Evolutionary conservation across 768 basidiomycete genomes (phyloP).

Genomic region (Podaxis rugospora): DNA sequence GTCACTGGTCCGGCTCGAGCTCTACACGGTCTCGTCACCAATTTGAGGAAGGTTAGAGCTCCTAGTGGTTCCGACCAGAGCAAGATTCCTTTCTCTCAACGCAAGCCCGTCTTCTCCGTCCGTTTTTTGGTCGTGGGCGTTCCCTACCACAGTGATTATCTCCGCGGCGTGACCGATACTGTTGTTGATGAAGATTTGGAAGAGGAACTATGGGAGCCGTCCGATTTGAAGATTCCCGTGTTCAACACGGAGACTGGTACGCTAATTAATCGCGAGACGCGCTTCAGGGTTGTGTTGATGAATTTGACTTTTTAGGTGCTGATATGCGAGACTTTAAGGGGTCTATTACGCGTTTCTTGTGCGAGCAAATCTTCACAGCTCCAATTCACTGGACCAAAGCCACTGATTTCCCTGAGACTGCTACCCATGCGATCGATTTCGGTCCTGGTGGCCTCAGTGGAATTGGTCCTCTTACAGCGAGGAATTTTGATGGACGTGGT

Average conservation of each 20-base stretch:
- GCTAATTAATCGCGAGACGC: slow-evolving; percentile 22
- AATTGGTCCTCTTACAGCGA: slow-evolving; percentile 85
- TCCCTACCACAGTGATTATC: slow-evolving; percentile 92
- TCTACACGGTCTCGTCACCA: slow-evolving; percentile 92
- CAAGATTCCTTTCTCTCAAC: slow-evolving; percentile 90
- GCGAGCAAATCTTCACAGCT: slow-evolving; percentile 88
- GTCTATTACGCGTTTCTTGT: slow-evolving; percentile 83
- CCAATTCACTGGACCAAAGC: slow-evolving; percentile 94
- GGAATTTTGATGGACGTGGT: slow-evolving; percentile 91
- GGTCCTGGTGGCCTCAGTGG: slow-evolving; percentile 94
- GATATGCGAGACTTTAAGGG: slow-evolving; percentile 70
- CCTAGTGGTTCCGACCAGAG: slow-evolving; percentile 86
- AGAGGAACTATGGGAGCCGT: slow-evolving; percentile 71
- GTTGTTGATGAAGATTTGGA: slow-evolving; percentile 71
- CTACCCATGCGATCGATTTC: slow-evolving; percentile 95
- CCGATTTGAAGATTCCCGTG: slow-evolving; percentile 77
- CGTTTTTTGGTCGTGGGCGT: slow-evolving; percentile 95
- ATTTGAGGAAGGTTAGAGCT: slow-evolving; percentile 86
- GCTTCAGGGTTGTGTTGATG: slow-evolving; percentile 15
- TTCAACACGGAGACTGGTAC: slow-evolving; percentile 91
- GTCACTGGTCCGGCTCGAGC: slow-evolving; percentile 89
- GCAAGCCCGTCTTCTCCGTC: slow-evolving; percentile 88
- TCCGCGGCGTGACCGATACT: slow-evolving; percentile 70
- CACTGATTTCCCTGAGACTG: slow-evolving; percentile 82
- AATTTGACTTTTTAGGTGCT: slow-evolving; percentile 48